Evolutionary conservation across 192 early-diverging fungal genomes (phyloP), one percentile per base, ranked within the genome.

Genomic region (Coemansia sp.): DNA sequence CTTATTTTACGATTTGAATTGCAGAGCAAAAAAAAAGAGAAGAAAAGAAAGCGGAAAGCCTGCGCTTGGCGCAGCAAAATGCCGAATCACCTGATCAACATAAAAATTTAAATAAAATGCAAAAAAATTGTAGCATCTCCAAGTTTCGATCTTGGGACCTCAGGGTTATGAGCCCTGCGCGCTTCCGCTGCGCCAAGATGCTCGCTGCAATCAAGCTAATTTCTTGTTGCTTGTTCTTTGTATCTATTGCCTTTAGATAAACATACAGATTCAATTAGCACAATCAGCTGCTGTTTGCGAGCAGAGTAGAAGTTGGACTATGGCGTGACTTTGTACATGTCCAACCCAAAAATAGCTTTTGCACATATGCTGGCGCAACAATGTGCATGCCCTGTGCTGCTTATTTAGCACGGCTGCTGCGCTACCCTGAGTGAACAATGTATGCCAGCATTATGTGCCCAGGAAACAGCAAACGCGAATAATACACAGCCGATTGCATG

Each of bases 121-220:
- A 9, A 57, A 57, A 57, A 46, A 45, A 23, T 51, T 54, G 23
- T 88, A 86, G 86, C 87, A 80, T 64, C 78, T 81, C 82, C 67
- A 71, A 71, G 88, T 88, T 88, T 90, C 83, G 87, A 90, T 90
- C 88, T 72, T 73, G 73, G 83, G 89, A 86, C 89, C 86, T 91
- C 83, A 81, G 86, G 87, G 87, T 91, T 89, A 91, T 91, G 87
- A 87, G 89, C 89, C 89, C 85, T 81, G 83, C 89, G 85, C 84
- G 81, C 87, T 87, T 86, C 89, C 89, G 82, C 89, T 91, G 89
- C 78, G 85, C 87, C 82, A 91, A 81, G 82, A 66, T 82, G 89
- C 89, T 88, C 70, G 25, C 2, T 2, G 9, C 6, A n/a, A n/a
- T 4, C 35, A 24, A 42, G 54, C 22, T 55, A 25, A 11, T 19